Conservation (phyloP, 257 asterid genomes). For the Osmanthus fragrans region DNA sequence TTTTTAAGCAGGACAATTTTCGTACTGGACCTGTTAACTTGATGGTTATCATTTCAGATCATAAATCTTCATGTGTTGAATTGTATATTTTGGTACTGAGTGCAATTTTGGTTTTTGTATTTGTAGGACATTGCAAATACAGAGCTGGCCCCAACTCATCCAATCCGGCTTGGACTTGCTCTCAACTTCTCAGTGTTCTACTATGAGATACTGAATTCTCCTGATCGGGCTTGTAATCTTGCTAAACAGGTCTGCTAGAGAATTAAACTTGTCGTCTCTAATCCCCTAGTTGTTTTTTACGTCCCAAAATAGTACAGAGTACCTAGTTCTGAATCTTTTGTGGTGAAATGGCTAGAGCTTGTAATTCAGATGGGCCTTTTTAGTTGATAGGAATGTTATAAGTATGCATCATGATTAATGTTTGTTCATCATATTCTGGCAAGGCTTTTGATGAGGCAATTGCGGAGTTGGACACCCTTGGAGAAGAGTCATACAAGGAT, state of each 20-base stretch:
- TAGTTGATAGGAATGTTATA: not conserved
- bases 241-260: constrained; percentile 67
- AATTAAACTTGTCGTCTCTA: constrained; percentile 1
- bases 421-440: not conserved
- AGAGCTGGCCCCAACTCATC: constrained; percentile 87
- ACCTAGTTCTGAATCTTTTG: not conserved
- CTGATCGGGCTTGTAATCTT: constrained; percentile 82
- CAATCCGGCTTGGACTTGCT: constrained; percentile 82
- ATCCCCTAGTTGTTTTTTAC: not conserved
- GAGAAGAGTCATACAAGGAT: constrained; percentile 93
- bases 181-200: constrained; percentile 90
- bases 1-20: not conserved
- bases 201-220: constrained; percentile 81
- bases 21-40: not conserved
- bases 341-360: not conserved
- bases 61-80: not conserved
- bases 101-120: not conserved
- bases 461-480: constrained; percentile 88
- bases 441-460: constrained; percentile 94
- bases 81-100: not conserved
- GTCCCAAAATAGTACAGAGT: not conserved
- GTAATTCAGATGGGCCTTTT: not conserved
- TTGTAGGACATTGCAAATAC: constrained; percentile 72
- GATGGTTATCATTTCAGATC: not conserved
- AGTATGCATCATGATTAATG: constrained; percentile 1